Evolutionary conservation across 2,329 filamentous ascomycete species (phyloP).

Genomic region (Penicillium sp.): DNA sequence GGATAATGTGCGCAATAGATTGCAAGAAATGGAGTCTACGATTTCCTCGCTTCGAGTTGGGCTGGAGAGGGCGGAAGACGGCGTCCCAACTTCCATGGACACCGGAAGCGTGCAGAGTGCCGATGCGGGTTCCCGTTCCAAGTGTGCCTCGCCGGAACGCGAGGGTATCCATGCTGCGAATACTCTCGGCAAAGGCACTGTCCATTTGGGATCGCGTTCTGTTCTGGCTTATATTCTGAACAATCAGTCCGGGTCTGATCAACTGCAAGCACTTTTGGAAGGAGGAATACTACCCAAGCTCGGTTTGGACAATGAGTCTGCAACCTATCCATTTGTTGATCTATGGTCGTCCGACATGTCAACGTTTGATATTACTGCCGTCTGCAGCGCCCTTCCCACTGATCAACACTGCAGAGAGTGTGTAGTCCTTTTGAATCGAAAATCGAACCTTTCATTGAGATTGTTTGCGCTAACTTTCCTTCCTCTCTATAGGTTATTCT

Average conservation of each 20-base stretch:
- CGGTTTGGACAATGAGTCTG: slow-evolving; percentile 62
- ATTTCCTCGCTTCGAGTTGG: slow-evolving; percentile 41
- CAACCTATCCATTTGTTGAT: slow-evolving; percentile 65
- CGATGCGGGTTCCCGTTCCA: slow-evolving; percentile 32
- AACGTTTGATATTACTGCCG: slow-evolving; percentile 55
- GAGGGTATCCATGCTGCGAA: slow-evolving; percentile 62
- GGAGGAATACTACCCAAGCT: slow-evolving; percentile 62
- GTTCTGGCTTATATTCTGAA: slow-evolving; percentile 60
- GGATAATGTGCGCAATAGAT: slow-evolving; percentile 42
- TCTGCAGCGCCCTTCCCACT: slow-evolving; percentile 58
- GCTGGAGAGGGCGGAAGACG: slow-evolving; percentile 39
- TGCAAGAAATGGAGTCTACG: slow-evolving; percentile 46
- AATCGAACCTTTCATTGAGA: not conserved
- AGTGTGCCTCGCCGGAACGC: slow-evolving; percentile 38
- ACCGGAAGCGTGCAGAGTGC: slow-evolving; percentile 33
- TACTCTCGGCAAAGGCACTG: slow-evolving; percentile 58
- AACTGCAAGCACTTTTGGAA: slow-evolving; percentile 55
- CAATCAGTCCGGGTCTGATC: slow-evolving; percentile 50
- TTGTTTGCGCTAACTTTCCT: slow-evolving; percentile 6
- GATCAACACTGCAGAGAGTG: slow-evolving; percentile 57
- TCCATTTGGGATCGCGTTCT: slow-evolving; percentile 61
- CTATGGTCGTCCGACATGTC: slow-evolving; percentile 63
- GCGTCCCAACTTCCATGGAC: slow-evolving; percentile 23
- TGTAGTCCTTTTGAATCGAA: slow-evolving; percentile 17
- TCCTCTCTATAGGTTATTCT: slow-evolving; percentile 48